Conservation (phyloP, 2,329 filamentous ascomycete genomes). For the Paraconiothyrium sp. region DNA sequence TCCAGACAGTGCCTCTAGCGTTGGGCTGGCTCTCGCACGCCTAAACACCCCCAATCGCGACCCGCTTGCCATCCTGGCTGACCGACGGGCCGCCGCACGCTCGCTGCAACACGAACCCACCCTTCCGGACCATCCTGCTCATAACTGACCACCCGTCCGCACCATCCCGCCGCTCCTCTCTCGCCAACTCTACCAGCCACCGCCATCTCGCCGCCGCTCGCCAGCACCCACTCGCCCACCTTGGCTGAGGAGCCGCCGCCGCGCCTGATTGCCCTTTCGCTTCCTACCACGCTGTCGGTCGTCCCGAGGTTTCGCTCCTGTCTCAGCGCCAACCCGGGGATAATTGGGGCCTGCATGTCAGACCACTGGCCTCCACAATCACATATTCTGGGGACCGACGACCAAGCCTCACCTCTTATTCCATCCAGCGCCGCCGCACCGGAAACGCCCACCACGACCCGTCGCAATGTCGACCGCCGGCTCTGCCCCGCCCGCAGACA, state of each 20-base stretch:
- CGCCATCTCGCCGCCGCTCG: neutral
- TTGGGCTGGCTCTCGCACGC: neutral
- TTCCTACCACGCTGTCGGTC: conserved; percentile 33
- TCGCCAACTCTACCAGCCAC: neutral
- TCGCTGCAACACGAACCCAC: conserved; percentile 37
- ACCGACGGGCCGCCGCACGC: conserved; percentile 31
- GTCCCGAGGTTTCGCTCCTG: conserved; percentile 37
- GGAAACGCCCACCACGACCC: neutral
- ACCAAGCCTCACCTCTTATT: conserved; percentile 9
- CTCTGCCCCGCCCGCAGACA: conserved; percentile 25
- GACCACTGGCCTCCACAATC: conserved; percentile 22
- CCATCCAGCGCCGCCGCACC: conserved; percentile 8
- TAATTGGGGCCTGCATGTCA: conserved; percentile 38
- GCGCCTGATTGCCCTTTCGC: conserved; percentile 13
- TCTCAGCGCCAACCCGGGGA: conserved; percentile 36
- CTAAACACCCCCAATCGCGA: neutral
- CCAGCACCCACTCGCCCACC: neutral
- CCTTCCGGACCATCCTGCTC: conserved; percentile 25
- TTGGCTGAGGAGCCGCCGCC: neutral
- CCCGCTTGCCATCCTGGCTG: conserved; percentile 22
- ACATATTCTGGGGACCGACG: conserved; percentile 14
- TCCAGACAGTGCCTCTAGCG: neutral
- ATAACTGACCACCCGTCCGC: conserved; percentile 24
- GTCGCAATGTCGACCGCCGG: conserved; percentile 39
- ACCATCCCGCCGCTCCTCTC: neutral